phyloP scores from a whole-genome alignment of 352 stramenopile species.

The Phytophthora tubulina region DNA sequence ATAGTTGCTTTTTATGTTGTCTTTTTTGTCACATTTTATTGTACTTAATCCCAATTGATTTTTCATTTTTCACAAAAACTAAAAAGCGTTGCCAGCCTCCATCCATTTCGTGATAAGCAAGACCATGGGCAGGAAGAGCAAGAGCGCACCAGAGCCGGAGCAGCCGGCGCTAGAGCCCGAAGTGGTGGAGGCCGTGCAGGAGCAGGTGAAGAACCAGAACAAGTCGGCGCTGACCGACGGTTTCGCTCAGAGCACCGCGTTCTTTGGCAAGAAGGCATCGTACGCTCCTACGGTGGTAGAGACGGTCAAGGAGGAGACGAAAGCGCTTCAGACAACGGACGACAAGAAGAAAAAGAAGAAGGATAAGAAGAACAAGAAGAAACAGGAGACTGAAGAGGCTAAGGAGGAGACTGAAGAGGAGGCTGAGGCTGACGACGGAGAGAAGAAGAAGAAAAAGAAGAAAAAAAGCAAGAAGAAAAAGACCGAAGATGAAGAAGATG shows the following conservation, averaged over 20 bases:
- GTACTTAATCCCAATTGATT: not conserved
- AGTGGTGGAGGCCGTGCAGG: constrained; percentile 29
- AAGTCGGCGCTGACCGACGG: constrained; percentile 49
- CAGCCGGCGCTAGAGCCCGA: constrained; percentile 25
- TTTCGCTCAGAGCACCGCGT: constrained; percentile 68
- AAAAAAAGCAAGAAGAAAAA: constrained; percentile 37
- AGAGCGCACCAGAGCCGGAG: constrained; percentile 11
- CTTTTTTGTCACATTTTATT: not conserved
- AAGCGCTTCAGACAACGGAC: constrained; percentile 4
- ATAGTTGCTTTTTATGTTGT: not conserved
- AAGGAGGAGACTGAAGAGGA: constrained; percentile 23
- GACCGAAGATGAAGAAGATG: constrained; percentile 6
- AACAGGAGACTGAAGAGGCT: constrained; percentile 16
- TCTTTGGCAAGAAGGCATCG: constrained; percentile 75
- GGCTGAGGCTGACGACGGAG: constrained; percentile 10
- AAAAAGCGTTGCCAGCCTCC: constrained; percentile 18
- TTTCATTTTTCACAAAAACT: not conserved
- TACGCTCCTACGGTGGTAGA: constrained; percentile 45
- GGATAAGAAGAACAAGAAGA: constrained; percentile 14
- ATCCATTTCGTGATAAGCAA: constrained; percentile 53
- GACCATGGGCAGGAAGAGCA: constrained; percentile 56
- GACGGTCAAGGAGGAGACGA: constrained; percentile 12
- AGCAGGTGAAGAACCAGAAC: constrained; percentile 39
- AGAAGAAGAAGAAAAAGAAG: constrained; percentile 43
- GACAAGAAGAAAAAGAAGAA: constrained; percentile 20